Evolutionary conservation across 2,329 filamentous ascomycete genomes (phyloP).

Genomic region (Lachnellula cervina): DNA sequence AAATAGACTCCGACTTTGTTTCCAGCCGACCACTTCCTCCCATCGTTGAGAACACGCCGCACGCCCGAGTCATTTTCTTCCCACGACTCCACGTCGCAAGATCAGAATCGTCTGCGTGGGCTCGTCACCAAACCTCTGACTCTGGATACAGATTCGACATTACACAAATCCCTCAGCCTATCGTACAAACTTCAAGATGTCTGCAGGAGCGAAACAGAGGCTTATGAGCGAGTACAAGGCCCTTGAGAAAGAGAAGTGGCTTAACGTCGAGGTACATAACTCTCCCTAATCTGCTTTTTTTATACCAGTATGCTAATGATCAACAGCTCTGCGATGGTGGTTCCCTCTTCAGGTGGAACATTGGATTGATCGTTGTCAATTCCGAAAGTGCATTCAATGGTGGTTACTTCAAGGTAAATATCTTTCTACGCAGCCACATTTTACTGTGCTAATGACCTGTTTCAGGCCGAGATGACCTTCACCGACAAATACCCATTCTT

Average conservation of each 20-base stretch:
- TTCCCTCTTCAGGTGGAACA: constrained; percentile 78
- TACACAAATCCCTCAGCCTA: neutral
- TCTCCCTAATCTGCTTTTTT: neutral
- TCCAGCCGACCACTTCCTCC: neutral
- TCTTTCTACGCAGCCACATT: neutral
- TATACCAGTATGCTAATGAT: constrained; percentile 12
- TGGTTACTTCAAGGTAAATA: constrained; percentile 72
- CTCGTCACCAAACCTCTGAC: neutral
- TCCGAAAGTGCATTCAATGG: constrained; percentile 87
- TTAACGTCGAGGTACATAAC: constrained; percentile 70
- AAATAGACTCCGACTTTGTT: neutral
- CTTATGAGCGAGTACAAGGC: constrained; percentile 84
- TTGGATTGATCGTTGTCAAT: constrained; percentile 90
- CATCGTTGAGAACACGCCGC: neutral
- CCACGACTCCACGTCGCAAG: neutral
- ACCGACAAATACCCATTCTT: constrained; percentile 83
- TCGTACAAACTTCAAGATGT: constrained; percentile 14
- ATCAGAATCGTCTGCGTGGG: neutral
- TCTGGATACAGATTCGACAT: neutral
- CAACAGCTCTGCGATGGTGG: constrained; percentile 57
- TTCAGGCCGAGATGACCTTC: constrained; percentile 77
- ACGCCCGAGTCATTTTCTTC: neutral
- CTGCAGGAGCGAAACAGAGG: constrained; percentile 63
- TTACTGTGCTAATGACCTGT: constrained; percentile 4
- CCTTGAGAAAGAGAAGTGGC: constrained; percentile 87